Conservation (phyloP, 805 yeast species). For the Komagataella phaffii region DNA sequence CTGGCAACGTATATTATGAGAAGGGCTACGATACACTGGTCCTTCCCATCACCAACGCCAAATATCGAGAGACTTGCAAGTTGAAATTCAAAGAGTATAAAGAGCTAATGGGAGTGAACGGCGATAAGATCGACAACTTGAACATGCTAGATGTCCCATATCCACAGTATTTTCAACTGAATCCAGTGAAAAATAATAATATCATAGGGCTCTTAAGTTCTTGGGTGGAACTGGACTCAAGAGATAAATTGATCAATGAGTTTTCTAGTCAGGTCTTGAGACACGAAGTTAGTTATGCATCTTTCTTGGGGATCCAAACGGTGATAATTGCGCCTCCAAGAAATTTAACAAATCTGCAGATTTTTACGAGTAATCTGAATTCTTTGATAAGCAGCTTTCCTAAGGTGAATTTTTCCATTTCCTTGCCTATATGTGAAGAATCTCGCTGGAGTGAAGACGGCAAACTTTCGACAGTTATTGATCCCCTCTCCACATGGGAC, state of each 20-base stretch:
- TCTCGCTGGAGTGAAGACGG: conserved; percentile 1
- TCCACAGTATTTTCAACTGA: conserved; percentile 28
- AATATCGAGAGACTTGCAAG: conserved; percentile 30
- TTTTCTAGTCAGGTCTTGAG: conserved; percentile 42
- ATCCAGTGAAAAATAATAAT: conserved; percentile 27
- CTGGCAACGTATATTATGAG: background rate
- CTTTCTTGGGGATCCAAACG: conserved; percentile 40
- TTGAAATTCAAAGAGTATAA: conserved; percentile 21
- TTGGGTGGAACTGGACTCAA: conserved; percentile 58
- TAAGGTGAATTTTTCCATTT: conserved; percentile 26
- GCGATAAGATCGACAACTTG: conserved; percentile 4
- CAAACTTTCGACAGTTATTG: conserved; percentile 10
- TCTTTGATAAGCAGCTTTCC: conserved; percentile 14
- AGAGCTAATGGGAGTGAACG: conserved; percentile 1
- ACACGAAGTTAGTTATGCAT: conserved; percentile 46
- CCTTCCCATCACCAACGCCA: conserved; percentile 38
- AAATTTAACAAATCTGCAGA: conserved; percentile 35
- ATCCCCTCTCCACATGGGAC: conserved; percentile 55
- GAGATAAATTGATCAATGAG: conserved; percentile 31
- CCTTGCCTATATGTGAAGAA: conserved; percentile 37
- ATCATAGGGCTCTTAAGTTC: conserved; percentile 45
- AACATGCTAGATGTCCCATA: conserved; percentile 20
- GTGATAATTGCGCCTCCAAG: conserved; percentile 55
- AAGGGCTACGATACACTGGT: conserved; percentile 39
- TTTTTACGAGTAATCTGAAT: conserved; percentile 30